A percentile compares a stretch with the other conserved stretches of the same genome.
Evolutionary conservation across 352 stramenopile genomes (phyloP).

Genomic region (Pythium sukuiense): DNA sequence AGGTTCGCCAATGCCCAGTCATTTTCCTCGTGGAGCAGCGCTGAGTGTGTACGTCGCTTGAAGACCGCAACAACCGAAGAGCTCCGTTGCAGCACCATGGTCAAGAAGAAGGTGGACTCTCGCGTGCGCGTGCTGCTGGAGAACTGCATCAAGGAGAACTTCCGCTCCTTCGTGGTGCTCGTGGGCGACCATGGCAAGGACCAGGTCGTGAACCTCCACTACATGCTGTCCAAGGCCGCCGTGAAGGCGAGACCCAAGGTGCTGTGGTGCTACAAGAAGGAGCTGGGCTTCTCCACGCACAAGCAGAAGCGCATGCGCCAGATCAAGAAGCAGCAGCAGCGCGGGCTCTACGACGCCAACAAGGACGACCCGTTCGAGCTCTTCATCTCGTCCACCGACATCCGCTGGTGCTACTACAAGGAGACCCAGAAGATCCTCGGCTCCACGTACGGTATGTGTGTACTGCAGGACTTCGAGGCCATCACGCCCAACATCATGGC

Average conservation of each 20-base stretch:
- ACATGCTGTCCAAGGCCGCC: slow-evolving; percentile 96
- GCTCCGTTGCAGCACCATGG: slow-evolving; percentile 77
- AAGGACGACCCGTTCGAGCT: slow-evolving; percentile 98
- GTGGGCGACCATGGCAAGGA: slow-evolving; percentile 99
- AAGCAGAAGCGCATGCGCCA: slow-evolving; percentile 93
- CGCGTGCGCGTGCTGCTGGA: slow-evolving; percentile 97
- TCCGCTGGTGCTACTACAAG: slow-evolving; percentile 99
- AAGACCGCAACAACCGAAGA: not conserved
- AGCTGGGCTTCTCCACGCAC: slow-evolving; percentile 99
- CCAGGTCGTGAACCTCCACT: slow-evolving; percentile 99
- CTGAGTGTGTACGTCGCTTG: slow-evolving; percentile 16
- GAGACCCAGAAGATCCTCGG: slow-evolving; percentile 99
- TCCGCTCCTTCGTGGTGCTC: slow-evolving; percentile 97
- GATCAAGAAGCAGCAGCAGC: slow-evolving; percentile 95
- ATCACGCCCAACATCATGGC: slow-evolving; percentile 99
- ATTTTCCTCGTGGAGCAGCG: slow-evolving; percentile 7
- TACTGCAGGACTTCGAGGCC: slow-evolving; percentile 99
- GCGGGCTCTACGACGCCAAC: slow-evolving; percentile 91
- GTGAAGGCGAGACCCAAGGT: slow-evolving; percentile 96
- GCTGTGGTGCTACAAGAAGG: slow-evolving; percentile 99
- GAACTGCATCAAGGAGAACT: slow-evolving; percentile 96
- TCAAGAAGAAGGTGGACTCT: slow-evolving; percentile 99
- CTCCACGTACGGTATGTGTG: slow-evolving; percentile 97
- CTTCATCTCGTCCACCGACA: slow-evolving; percentile 98
- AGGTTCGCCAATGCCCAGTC: slow-evolving; percentile 25